phyloP scores from a whole-genome alignment of 1,284 basidiomycete genomes.

The Melampsora larici-populina region DNA sequence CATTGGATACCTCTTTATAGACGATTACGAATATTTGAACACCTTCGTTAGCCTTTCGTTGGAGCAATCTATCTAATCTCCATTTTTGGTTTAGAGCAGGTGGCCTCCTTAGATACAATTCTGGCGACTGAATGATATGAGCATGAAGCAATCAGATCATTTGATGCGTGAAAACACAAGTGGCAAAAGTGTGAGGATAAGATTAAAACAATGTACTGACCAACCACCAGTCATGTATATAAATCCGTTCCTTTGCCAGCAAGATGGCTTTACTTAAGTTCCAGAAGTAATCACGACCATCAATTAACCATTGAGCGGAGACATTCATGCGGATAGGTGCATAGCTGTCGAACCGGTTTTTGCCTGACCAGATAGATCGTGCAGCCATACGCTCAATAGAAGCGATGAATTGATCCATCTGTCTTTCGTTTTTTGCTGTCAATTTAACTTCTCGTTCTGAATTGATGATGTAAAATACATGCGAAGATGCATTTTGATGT shows the following conservation, averaged over 20 bases:
- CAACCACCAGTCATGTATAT: constrained; percentile 89
- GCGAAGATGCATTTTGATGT: constrained; percentile 59
- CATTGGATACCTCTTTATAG: constrained; percentile 96
- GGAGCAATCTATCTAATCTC: constrained; percentile 79
- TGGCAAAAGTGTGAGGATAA: constrained; percentile 15
- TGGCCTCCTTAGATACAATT: constrained; percentile 49
- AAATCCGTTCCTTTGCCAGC: constrained; percentile 73
- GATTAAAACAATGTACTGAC: constrained; percentile 63
- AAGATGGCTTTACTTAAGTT: constrained; percentile 89
- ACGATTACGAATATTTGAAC: constrained; percentile 95
- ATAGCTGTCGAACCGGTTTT: constrained; percentile 88
- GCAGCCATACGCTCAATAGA: constrained; percentile 78
- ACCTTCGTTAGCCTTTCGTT: constrained; percentile 90
- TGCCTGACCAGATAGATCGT: constrained; percentile 72
- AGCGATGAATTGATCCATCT: constrained; percentile 97
- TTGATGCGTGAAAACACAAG: not conserved
- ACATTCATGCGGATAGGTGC: constrained; percentile 90
- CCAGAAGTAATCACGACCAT: constrained; percentile 97
- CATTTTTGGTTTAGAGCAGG: constrained; percentile 61
- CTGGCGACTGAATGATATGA: constrained; percentile 2
- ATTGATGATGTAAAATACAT: constrained; percentile 91
- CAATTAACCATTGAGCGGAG: constrained; percentile 97
- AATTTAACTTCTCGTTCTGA: constrained; percentile 84
- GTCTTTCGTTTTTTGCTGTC: constrained; percentile 84
- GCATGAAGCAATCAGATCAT: not conserved